Percentiles rank a stretch among this genome's conserved stretches.
Conservation (phyloP, 768 basidiomycete species). For the Rhodosporidiobolus sp. region DNA sequence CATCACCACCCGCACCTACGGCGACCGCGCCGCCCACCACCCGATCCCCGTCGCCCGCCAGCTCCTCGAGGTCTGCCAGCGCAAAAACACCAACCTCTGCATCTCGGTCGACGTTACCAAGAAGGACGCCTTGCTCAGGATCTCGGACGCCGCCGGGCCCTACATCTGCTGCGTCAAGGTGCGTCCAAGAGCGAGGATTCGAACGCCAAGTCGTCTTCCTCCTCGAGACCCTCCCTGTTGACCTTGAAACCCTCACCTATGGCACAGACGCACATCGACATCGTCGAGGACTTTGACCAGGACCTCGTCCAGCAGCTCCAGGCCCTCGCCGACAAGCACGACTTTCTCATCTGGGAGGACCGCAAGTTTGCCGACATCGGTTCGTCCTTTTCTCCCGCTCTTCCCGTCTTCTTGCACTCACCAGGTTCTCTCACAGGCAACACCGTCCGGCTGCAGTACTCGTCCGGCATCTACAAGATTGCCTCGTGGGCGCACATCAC, state of each 20-base stretch:
- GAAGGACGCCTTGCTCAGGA: conserved; percentile 69
- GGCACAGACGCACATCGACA: conserved; percentile 86
- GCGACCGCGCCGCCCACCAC: conserved; percentile 22
- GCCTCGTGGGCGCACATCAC: conserved; percentile 95
- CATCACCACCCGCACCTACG: conserved; percentile 33
- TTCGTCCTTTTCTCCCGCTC: conserved; percentile 49
- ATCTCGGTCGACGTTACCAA: conserved; percentile 93
- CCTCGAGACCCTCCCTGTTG: background rate
- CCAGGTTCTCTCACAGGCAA: conserved; percentile 63
- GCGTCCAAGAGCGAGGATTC: conserved; percentile 22
- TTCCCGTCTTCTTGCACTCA: background rate
- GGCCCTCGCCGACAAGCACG: conserved; percentile 69
- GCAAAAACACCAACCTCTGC: conserved; percentile 86
- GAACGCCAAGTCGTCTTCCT: too few species aligned
- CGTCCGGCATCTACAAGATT: conserved; percentile 85
- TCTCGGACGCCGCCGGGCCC: conserved; percentile 84
- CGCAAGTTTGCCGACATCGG: conserved; percentile 99
- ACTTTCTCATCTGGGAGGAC: conserved; percentile 97
- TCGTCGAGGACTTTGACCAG: conserved; percentile 83
- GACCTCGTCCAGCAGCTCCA: conserved; percentile 67
- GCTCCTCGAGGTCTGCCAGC: conserved; percentile 74
- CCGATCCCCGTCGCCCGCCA: conserved; percentile 50
- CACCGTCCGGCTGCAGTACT: conserved; percentile 92
- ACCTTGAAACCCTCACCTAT: too few species aligned
- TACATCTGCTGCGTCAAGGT: conserved; percentile 92